phyloP scores from a whole-genome alignment of 2,329 filamentous ascomycete species.

The Aureobasidium sp. region DNA sequence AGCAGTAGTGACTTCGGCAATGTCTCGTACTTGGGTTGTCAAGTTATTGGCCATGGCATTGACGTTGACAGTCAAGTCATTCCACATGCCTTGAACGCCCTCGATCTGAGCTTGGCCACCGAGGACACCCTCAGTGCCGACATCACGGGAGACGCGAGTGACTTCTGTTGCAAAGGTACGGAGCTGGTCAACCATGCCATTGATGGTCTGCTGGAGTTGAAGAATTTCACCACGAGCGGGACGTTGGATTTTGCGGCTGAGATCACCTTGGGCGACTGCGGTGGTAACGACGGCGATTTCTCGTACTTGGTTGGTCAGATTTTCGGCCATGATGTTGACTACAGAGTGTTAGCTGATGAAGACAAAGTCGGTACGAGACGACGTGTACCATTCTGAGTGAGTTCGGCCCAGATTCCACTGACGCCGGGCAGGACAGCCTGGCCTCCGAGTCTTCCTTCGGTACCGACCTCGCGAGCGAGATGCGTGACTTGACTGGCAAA shows the following conservation, averaged over 20 bases:
- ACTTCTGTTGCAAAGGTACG: conserved; percentile 60
- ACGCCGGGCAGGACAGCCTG: conserved; percentile 92
- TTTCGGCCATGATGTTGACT: conserved; percentile 99
- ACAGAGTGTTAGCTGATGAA: conserved; percentile 22
- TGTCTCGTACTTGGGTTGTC: conserved; percentile 48
- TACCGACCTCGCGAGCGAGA: conserved; percentile 90
- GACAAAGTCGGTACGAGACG: background rate
- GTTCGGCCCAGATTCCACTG: conserved; percentile 94
- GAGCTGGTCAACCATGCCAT: conserved; percentile 61
- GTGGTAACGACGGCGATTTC: conserved; percentile 97
- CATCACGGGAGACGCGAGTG: conserved; percentile 57
- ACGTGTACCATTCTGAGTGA: conserved; percentile 56
- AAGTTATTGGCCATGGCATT: conserved; percentile 50
- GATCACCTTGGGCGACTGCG: conserved; percentile 85
- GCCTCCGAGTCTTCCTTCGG: conserved; percentile 86
- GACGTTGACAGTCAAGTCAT: conserved; percentile 53
- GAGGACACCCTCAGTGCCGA: conserved; percentile 57
- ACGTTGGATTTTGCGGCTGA: conserved; percentile 93
- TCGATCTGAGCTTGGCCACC: conserved; percentile 59
- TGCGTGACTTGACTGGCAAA: conserved; percentile 95
- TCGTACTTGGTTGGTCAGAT: conserved; percentile 92
- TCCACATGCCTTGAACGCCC: conserved; percentile 61
- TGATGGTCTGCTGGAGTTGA: conserved; percentile 84
- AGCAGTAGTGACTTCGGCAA: conserved; percentile 47
- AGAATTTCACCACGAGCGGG: conserved; percentile 91